These are phyloP conservation scores for Trichoderma sp. DNA, from an alignment of 2,329 filamentous ascomycete genomes.

Conservation along the genomic window DNA sequence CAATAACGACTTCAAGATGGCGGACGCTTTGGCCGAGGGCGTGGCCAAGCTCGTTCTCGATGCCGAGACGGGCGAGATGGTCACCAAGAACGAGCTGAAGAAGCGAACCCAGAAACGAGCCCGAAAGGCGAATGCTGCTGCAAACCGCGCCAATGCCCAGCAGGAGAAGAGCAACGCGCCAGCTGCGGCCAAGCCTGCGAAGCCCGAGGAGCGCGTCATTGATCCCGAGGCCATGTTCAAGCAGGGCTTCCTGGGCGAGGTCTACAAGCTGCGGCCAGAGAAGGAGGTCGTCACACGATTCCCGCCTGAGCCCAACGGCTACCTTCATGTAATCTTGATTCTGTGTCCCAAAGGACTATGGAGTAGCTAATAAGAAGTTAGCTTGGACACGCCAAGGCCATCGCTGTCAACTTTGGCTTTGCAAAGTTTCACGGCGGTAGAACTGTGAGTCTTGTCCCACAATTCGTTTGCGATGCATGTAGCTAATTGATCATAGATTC, in stretches of 20 bases:
- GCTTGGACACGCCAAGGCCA: slow-evolving; percentile 93
- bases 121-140: slow-evolving; percentile 54
- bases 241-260: slow-evolving; percentile 71
- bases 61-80: slow-evolving; percentile 66
- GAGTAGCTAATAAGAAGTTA: not conserved
- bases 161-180: slow-evolving; percentile 35
- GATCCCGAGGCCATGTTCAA: slow-evolving; percentile 75
- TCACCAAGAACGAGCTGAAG: slow-evolving; percentile 65
- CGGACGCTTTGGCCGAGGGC: slow-evolving; percentile 19
- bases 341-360: not conserved
- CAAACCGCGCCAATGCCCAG: slow-evolving; percentile 38
- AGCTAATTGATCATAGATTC: not conserved
- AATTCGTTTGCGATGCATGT: not conserved
- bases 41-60: slow-evolving; percentile 60
- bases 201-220: slow-evolving; percentile 44
- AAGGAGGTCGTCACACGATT: slow-evolving; percentile 70
- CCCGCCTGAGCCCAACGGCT: slow-evolving; percentile 89
- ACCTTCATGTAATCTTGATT: slow-evolving; percentile 59
- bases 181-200: slow-evolving; percentile 21
- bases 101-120: slow-evolving; percentile 60
- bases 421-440: slow-evolving; percentile 77
- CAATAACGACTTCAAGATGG: not conserved
- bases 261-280: slow-evolving; percentile 67
- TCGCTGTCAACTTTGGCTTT: slow-evolving; percentile 95
- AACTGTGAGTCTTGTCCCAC: slow-evolving; percentile 18